Conservation (phyloP, 176 grass and related monocot species). For the Saccharum officinarum region DNA sequence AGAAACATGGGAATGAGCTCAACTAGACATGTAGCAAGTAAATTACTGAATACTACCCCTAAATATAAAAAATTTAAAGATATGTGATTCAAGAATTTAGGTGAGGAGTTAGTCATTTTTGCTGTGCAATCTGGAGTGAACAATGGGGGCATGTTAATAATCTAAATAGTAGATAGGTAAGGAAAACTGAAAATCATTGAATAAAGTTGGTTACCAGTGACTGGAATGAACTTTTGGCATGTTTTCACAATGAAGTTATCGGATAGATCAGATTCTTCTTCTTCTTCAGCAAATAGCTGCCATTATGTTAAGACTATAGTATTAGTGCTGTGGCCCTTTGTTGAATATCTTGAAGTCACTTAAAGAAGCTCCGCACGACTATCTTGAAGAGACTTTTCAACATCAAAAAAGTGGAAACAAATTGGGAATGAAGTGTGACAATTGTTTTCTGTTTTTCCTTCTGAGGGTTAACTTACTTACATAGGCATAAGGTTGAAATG, state of each 20-base stretch:
- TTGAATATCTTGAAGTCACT: constrained; percentile 2
- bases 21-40: neutral
- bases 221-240: constrained; percentile 94
- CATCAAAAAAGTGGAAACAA: neutral
- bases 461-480: neutral
- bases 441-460: neutral
- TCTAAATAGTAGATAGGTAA: constrained; percentile 21
- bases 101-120: neutral
- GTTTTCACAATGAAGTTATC: constrained; percentile 99
- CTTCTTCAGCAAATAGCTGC: constrained; percentile 85
- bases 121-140: constrained; percentile 15
- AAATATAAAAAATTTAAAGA: too few relatives aligned
- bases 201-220: constrained; percentile 60
- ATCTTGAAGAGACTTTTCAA: constrained; percentile 20
- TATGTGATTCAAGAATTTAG: too few relatives aligned
- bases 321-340: constrained; percentile 15
- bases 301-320: constrained; percentile 27
- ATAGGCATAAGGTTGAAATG: constrained; percentile 8
- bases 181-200: constrained; percentile 21
- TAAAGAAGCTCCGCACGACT: neutral
- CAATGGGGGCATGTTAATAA: neutral
- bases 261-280: constrained; percentile 84
- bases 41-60: constrained; percentile 17
- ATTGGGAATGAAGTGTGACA: neutral
- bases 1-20: constrained; percentile 37